Evolutionary conservation across 345 rosid species (phyloP), one percentile per base, ranked within the genome.

Genomic region (Dovyalis caffra): DNA sequence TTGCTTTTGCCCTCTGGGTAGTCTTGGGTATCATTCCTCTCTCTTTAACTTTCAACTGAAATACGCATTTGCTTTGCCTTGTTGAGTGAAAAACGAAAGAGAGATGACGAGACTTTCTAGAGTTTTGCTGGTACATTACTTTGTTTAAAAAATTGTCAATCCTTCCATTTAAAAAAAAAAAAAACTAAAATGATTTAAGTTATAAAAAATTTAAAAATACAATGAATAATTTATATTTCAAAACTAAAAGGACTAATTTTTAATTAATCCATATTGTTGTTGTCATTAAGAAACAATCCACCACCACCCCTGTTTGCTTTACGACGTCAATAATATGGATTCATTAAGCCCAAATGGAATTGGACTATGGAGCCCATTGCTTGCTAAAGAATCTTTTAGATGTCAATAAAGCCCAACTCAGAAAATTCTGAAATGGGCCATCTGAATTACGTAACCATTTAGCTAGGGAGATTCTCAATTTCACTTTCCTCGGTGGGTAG

Each of bases 1-100:
- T 78, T 78, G 69, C 81, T 62, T 78, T 73, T 43, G 74, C 77
- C 63, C 34, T 28, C 7, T n/a, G 45, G 64, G 67, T 23, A 61
- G 70, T 25, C 56, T 4, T 61, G 77, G 31, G 77, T 60, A 78
- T 78, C 57, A 53, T 70, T 71, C 26, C 68, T 64, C 9, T 3
- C 65, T 64, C 43, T 34, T 1, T 11, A 2, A 1, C 38, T 68
- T 67, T 75, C 57, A 11, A 8, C 57, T 18, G 15, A n/a, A 12
- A 8, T 58, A 35, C 6, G 64, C 53, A 38, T 32, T 20, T 51
- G 53, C 62, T 74, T 56, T 66, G 33, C 45, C 6, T 35, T 60
- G 45, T 62, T 26, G 66, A 29, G 66, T 62, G 66, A 16, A n/a
- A 62, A 18, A 16, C 3, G 10, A 4, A 31, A 0, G 21, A 10